These are phyloP conservation scores for Dryas drummondii DNA, from an alignment of 306 rosid genomes.

Conservation along the genomic window DNA sequence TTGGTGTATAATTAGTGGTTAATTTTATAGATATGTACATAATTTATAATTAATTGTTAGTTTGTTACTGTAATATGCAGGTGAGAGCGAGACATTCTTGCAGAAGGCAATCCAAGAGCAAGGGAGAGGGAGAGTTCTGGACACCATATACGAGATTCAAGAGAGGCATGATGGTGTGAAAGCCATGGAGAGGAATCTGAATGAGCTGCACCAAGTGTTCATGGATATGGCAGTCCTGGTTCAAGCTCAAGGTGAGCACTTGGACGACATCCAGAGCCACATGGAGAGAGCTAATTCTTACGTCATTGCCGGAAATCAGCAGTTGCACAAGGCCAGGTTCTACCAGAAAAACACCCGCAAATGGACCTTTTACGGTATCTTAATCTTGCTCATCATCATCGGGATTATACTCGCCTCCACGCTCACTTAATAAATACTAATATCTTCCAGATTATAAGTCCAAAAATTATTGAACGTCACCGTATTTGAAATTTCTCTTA, in stretches of 20 bases:
- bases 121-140: constrained; percentile 69
- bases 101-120: constrained; percentile 82
- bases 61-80: constrained; percentile 30
- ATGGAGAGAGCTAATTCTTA: constrained; percentile 64
- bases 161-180: constrained; percentile 81
- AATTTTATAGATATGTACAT: too few species aligned
- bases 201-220: constrained; percentile 84
- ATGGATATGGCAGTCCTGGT: constrained; percentile 91
- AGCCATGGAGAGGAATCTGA: constrained; percentile 74
- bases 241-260: constrained; percentile 66
- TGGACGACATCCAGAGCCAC: constrained; percentile 75
- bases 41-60: too few species aligned
- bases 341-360: constrained; percentile 63
- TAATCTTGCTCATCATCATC: constrained; percentile 48
- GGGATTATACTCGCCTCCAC: constrained; percentile 14
- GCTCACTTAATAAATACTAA: neutral
- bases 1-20: too few species aligned
- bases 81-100: constrained; percentile 84
- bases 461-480: too few species aligned
- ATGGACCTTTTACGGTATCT: constrained; percentile 54
- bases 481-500: too few species aligned
- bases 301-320: constrained; percentile 52
- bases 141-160: constrained; percentile 75
- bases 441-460: neutral
- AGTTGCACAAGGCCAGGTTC: constrained; percentile 49